Evolutionary conservation across 306 rosid species (phyloP).

Genomic region (Boehmeria nivea): DNA sequence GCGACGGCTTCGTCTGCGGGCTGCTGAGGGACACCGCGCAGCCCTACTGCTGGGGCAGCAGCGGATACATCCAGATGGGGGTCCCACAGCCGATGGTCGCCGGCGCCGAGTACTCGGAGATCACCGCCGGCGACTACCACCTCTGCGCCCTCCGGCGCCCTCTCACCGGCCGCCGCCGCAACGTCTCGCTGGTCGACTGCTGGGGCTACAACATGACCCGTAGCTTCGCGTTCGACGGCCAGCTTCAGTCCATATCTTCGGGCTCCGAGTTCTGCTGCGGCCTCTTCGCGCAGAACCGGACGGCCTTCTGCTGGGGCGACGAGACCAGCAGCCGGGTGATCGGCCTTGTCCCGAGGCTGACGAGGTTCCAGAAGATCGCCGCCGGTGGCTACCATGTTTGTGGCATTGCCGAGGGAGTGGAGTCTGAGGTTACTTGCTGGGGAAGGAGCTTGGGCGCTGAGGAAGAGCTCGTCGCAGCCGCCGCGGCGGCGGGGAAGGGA

Average conservation of each 20-base stretch:
- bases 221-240: constrained; percentile 66
- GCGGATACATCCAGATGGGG: constrained; percentile 63
- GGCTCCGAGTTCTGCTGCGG: constrained; percentile 92
- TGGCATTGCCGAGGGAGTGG: constrained; percentile 65
- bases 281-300: constrained; percentile 69
- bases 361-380: constrained; percentile 61
- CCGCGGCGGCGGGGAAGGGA: constrained; percentile 44
- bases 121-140: constrained; percentile 94
- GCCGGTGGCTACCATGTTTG: constrained; percentile 93
- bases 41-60: constrained; percentile 97
- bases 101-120: constrained; percentile 63
- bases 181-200: constrained; percentile 69
- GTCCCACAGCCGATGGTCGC: constrained; percentile 79
- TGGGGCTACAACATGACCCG: constrained; percentile 96
- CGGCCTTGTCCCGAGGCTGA: constrained; percentile 41
- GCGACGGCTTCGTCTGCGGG: constrained; percentile 90
- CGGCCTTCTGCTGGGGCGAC: constrained; percentile 88
- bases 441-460: constrained; percentile 70
- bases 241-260: constrained; percentile 66
- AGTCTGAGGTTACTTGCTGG: constrained; percentile 68
- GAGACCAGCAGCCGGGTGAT: constrained; percentile 65
- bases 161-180: constrained; percentile 50
- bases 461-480: constrained; percentile 54
- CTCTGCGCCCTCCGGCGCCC: constrained; percentile 71
- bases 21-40: constrained; percentile 67